Base-by-base conservation (phyloP, 495 filamentous ascomycete species). In the Extremus antarcticus region DNA sequence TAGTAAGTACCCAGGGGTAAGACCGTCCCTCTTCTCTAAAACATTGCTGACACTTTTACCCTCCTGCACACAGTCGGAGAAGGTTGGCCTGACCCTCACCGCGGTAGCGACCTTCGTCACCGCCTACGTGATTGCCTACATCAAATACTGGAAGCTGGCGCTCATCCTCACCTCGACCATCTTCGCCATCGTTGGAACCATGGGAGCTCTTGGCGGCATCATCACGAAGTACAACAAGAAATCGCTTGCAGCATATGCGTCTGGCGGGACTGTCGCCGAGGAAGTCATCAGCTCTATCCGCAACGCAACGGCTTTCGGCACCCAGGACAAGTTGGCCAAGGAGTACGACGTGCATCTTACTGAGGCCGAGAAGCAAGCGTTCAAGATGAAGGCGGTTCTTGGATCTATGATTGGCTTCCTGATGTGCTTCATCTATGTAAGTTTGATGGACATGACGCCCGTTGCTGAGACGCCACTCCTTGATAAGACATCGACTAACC, bases 271-370 rank as follows among this genome's bases (percentile, higher is more conserved):
- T 0, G 78, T 98, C 19, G 91, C 88, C 0, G 92, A 97, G 67
- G 92, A 98, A 70, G 90, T 95, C 54, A 82, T 98, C 65, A 91
- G 86, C 63, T 95, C 90, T 8, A 85, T 96, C 60, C 80, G 92
- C 35, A 96, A 94, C 66, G 86, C 90, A n/a, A 83, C 84, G 3
- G 92, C 92, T 9, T 98, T 96, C 63, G 86, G 85, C 55, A 95
- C 90, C 0, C 90, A 98, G 69, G 83, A 88, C 48, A 88, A 90
- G 62, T 76, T 98, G 22, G 87, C 88, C 17, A 76, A 75, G 59
- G 83, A 91, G 71, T 97, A 96, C 65, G 86, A 94, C 58, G 66
- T 48, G 0, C 84, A 92, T 65, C 72, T 98, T 35, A 69, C 63
- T 49, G 71, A 77, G 35, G 92, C 89, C 23, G 82, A 94, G 65